phyloP scores from a whole-genome alignment of 2,329 filamentous ascomycete species.

The Alternaria sp. region DNA sequence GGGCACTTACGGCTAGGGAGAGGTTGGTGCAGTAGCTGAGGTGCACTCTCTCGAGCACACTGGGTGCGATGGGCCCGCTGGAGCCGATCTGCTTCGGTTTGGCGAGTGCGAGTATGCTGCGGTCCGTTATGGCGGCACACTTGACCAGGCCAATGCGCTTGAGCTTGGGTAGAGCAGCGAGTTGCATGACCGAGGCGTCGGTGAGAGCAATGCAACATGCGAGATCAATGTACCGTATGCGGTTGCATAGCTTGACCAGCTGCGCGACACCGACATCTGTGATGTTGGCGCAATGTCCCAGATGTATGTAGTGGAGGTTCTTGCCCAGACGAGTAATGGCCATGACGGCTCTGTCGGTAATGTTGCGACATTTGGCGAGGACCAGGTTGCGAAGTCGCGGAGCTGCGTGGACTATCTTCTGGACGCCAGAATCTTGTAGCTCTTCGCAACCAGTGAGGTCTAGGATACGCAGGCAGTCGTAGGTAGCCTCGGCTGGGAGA shows the following conservation, averaged over 20 bases:
- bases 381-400: conserved; percentile 91
- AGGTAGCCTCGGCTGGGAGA: conserved; percentile 71
- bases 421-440: conserved; percentile 84
- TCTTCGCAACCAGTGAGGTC: conserved; percentile 89
- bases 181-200: conserved; percentile 80
- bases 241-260: conserved; percentile 84
- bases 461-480: conserved; percentile 89
- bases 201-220: conserved; percentile 93
- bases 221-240: conserved; percentile 95
- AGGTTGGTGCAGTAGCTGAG: conserved; percentile 92
- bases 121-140: conserved; percentile 87
- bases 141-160: conserved; percentile 96
- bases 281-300: conserved; percentile 91
- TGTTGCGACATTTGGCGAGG: conserved; percentile 89
- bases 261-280: conserved; percentile 87
- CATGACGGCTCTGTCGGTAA: conserved; percentile 86
- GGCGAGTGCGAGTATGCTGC: conserved; percentile 84
- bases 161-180: conserved; percentile 88
- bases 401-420: conserved; percentile 84
- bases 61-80: conserved; percentile 65
- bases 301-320: conserved; percentile 94
- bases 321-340: conserved; percentile 90
- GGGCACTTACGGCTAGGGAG: conserved; percentile 72
- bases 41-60: conserved; percentile 87
- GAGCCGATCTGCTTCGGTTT: conserved; percentile 64